Percentiles rank a stretch among this genome's conserved stretches.
Conservation (phyloP, 805 yeast species). For the Wickerhamiella lipophila region DNA sequence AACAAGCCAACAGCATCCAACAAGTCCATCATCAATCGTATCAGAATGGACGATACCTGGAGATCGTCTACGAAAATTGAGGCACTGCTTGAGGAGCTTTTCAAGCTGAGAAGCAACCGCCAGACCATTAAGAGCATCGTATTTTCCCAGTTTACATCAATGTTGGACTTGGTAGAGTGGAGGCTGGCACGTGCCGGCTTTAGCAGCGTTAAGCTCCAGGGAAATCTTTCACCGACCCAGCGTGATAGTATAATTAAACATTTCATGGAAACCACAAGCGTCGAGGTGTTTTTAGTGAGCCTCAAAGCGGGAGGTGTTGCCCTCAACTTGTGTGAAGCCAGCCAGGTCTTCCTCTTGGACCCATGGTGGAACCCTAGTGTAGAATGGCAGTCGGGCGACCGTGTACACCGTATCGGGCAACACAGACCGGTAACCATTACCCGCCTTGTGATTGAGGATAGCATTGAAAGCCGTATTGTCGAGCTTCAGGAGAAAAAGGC, state of each 20-base stretch:
- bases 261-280: constrained; percentile 84
- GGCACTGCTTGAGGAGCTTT: constrained; percentile 86
- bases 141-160: constrained; percentile 91
- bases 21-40: constrained; percentile 65
- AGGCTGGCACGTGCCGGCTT: constrained; percentile 89
- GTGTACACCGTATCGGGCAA: constrained; percentile 97
- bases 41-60: constrained; percentile 78
- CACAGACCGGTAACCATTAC: constrained; percentile 87
- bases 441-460: constrained; percentile 87
- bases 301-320: constrained; percentile 99
- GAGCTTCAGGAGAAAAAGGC: constrained; percentile 97
- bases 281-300: constrained; percentile 88
- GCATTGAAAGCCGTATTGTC: constrained; percentile 89
- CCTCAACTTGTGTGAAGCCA: constrained; percentile 87
- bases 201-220: constrained; percentile 85
- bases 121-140: constrained; percentile 92
- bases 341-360: constrained; percentile 88
- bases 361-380: constrained; percentile 99
- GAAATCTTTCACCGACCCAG: constrained; percentile 93
- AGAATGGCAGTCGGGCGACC: constrained; percentile 96
- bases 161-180: constrained; percentile 96
- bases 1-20: constrained; percentile 34
- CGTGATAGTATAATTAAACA: constrained; percentile 82
- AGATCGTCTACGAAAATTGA: constrained; percentile 91
- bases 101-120: constrained; percentile 69